phyloP scores from a whole-genome alignment of 345 rosid genomes.

The Dimocarpus longan region DNA sequence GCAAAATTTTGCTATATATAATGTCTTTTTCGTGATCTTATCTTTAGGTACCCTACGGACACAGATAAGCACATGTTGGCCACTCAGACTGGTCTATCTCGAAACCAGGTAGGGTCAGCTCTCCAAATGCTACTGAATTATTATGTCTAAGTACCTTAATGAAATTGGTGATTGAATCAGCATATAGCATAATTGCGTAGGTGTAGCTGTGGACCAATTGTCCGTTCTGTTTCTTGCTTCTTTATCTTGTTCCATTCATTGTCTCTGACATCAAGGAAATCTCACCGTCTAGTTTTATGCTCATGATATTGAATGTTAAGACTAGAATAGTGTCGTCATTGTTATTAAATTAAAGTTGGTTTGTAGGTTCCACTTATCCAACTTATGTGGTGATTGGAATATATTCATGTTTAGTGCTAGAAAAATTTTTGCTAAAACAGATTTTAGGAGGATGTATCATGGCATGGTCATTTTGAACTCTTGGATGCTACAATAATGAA shows the following conservation, averaged over 20 bases:
- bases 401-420: too few relatives aligned
- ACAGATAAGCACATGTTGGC: constrained; percentile 67
- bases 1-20: constrained; percentile 1
- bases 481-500: not conserved
- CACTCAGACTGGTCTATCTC: constrained; percentile 57
- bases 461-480: not conserved
- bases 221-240: not conserved
- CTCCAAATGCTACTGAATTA: not conserved
- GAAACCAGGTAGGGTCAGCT: constrained; percentile 53
- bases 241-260: not conserved
- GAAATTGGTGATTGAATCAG: constrained; percentile 21
- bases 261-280: not conserved
- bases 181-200: not conserved
- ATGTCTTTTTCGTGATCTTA: constrained; percentile 10
- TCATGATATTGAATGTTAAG: not conserved
- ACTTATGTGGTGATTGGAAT: not conserved
- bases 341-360: not conserved
- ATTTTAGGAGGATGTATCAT: not conserved
- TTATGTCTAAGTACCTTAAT: not conserved
- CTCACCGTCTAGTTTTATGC: not conserved
- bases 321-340: not conserved
- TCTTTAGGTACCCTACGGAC: constrained; percentile 61
- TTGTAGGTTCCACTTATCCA: not conserved
- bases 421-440: not conserved
- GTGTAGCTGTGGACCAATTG: constrained; percentile 1